Evolutionary conservation across 169 alveolate genomes (phyloP), one percentile per base, ranked within the genome.

Genomic region (Cryptosporidium ubiquitum): DNA sequence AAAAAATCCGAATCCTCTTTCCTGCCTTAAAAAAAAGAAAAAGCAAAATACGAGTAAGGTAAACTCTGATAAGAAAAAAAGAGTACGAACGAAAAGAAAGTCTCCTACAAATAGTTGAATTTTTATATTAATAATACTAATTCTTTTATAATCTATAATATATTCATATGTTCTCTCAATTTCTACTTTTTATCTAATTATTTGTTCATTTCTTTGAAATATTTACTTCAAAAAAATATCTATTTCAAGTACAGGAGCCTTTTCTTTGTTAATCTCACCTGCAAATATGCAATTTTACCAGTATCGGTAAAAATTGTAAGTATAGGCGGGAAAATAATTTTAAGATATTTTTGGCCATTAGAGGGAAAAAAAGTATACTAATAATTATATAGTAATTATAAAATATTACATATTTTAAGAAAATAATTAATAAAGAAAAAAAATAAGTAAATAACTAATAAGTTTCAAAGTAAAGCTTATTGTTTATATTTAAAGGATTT

Each of bases 1-100:
- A 18, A 79, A 79, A 49, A 79, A 79, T 44, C 89, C 89, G 10
- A 79, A 79, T 66, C 89, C 89, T 23, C 68, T 79, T 26, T 79
- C 89, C 18, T 79, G 89, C 20, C 29, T 79, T 5, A 79, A 79
- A 44, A 79, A 79, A 31, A 79, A 79, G 37, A 60, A 79, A 31
- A 61, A 58, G 5, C 58, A 14, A 12, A 23, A 35, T 0, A 74
- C 1, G n/a, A 5, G 0, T 6, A 47, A 16, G 14, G 31, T 0
- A 39, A 52, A 73, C 23, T 16, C 70, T 55, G 68, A 58, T n/a
- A 73, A 57, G 35, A 73, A 52, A 5, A 73, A 58, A 40, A 73
- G 85, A 33, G 69, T 52, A 6, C 51, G 85, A n/a, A 51, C 69
- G 5, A 73, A 73, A 52, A 71, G 69, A 52, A 71, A 20, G 18